phyloP scores from a whole-genome alignment of 805 yeast species.

The Kazachstania martiniae region DNA sequence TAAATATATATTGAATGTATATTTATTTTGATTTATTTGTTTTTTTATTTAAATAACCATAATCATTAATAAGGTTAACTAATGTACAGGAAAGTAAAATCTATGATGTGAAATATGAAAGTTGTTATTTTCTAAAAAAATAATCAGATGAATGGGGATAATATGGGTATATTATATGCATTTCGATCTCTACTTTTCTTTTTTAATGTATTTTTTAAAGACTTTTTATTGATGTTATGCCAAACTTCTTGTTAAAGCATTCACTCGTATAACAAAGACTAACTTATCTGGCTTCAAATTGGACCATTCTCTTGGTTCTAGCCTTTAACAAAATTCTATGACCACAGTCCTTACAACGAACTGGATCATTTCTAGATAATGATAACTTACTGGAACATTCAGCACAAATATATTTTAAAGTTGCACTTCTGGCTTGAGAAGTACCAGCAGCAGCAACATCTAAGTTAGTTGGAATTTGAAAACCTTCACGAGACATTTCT shows the following conservation, averaged over 20 bases:
- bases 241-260: too few relatives aligned
- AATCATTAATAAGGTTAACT: background rate
- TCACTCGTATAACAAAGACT: too few relatives aligned
- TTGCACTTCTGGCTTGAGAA: constrained; percentile 56
- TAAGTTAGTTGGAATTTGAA: constrained; percentile 68
- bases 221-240: too few relatives aligned
- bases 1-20: background rate
- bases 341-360: constrained; percentile 97
- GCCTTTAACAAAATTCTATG: constrained; percentile 96
- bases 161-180: too few relatives aligned
- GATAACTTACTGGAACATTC: constrained; percentile 88
- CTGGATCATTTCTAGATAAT: constrained; percentile 87
- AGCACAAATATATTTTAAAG: constrained; percentile 90
- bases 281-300: constrained; percentile 62
- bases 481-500: constrained; percentile 66
- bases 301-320: constrained; percentile 94
- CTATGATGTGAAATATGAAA: too few relatives aligned
- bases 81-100: too few relatives aligned
- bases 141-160: too few relatives aligned
- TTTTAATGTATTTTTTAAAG: too few relatives aligned
- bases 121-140: too few relatives aligned
- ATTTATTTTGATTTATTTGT: background rate
- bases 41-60: background rate
- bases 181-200: too few relatives aligned
- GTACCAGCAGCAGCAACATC: constrained; percentile 85